A percentile compares a stretch with the other conserved stretches of the same genome.
Evolutionary conservation across 306 rosid genomes (phyloP).

Genomic region (Castanea sativa): DNA sequence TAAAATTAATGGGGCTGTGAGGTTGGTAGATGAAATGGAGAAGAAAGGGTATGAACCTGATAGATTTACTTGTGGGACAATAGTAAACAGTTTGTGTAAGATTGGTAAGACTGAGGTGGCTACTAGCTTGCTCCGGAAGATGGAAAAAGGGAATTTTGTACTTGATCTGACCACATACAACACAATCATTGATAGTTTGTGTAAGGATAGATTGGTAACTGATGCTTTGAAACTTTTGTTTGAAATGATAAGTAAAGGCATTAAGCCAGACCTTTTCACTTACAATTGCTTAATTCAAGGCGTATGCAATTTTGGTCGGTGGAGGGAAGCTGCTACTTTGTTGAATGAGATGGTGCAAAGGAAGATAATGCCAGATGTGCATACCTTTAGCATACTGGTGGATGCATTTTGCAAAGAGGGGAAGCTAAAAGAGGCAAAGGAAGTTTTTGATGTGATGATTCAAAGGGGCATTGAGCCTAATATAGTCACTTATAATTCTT

Average conservation of each 20-base stretch:
- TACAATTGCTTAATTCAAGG: constrained; percentile 40
- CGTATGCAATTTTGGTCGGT: constrained; percentile 7
- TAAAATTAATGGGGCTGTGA: too few relatives aligned
- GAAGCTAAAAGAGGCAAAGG: constrained; percentile 18
- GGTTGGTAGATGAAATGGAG: too few relatives aligned
- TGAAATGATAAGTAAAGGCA: too few relatives aligned
- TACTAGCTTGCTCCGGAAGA: too few relatives aligned
- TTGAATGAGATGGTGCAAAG: constrained; percentile 30
- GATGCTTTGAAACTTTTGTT: constrained; percentile 9
- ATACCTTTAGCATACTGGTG: constrained; percentile 13
- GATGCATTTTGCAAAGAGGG: constrained; percentile 31
- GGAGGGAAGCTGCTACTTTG: constrained; percentile 22
- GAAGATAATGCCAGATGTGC: constrained; percentile 23
- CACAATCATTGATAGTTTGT: too few relatives aligned
- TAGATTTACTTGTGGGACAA: too few relatives aligned
- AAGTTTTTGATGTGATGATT: constrained; percentile 26
- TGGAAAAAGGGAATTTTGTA: too few relatives aligned
- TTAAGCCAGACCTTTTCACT: constrained; percentile 6
- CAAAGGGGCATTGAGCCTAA: constrained; percentile 14
- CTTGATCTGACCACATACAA: too few relatives aligned
- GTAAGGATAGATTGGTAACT: neutral
- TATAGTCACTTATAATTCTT: constrained; percentile 34
- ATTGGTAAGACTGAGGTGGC: too few relatives aligned
- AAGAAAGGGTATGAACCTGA: too few relatives aligned
- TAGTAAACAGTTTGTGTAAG: neutral